Evolutionary conservation across 2,329 filamentous ascomycete species (phyloP).

Genomic region (Lasiodiplodia theobromae): DNA sequence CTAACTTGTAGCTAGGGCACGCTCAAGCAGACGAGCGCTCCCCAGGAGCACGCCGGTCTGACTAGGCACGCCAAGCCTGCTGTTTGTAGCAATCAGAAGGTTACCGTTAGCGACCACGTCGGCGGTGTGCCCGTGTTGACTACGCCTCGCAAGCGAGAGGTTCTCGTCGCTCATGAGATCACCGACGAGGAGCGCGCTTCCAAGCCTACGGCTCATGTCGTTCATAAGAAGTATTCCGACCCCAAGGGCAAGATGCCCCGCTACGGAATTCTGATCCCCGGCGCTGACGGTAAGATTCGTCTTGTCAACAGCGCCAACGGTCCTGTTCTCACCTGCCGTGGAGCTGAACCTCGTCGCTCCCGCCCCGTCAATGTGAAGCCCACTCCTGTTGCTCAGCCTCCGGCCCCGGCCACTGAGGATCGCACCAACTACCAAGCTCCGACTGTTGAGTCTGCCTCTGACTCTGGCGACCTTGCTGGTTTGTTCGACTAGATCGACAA

Average conservation of each 20-base stretch:
- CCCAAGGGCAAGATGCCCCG: not conserved
- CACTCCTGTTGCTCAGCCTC: not conserved
- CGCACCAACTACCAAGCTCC: constrained; percentile 36
- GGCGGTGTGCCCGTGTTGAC: not conserved
- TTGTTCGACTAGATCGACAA: not conserved
- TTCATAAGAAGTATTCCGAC: no score
- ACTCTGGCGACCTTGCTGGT: not conserved
- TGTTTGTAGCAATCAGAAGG: not conserved
- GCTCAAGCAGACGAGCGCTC: not conserved
- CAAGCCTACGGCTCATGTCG: not conserved
- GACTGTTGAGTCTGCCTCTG: constrained; percentile 36
- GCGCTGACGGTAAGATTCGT: not conserved
- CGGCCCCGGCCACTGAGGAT: not conserved
- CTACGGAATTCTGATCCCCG: not conserved
- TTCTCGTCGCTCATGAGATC: not conserved
- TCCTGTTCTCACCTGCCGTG: not conserved
- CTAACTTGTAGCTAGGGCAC: constrained; percentile 1
- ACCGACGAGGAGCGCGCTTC: not conserved
- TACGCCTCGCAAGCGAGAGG: no score
- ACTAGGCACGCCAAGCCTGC: not conserved
- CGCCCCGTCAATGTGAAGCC: not conserved
- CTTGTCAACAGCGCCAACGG: not conserved
- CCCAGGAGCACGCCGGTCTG: not conserved
- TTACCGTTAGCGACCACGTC: not conserved
- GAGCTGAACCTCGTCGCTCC: not conserved